Conservation (phyloP, 495 filamentous ascomycete species). For the Cladorrhinum samala region DNA sequence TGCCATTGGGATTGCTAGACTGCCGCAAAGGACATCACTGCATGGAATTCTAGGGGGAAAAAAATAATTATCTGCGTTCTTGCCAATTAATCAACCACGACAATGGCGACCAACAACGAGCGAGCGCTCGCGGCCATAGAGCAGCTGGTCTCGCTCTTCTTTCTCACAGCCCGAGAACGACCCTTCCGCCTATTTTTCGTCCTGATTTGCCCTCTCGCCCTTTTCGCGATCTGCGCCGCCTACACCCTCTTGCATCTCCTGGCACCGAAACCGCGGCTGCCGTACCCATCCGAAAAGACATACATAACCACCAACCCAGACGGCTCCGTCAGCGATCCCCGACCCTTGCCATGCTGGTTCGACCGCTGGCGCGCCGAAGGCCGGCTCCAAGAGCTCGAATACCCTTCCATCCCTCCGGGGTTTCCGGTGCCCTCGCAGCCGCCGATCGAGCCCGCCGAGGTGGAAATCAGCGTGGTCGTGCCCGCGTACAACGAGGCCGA, state of each 20-base stretch:
- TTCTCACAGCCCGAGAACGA: conserved; percentile 19
- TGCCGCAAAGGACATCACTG: too few species aligned
- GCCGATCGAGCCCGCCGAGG: conserved; percentile 40
- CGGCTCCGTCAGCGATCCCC: conserved; percentile 52
- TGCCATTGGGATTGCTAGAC: neutral
- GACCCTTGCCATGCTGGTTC: conserved; percentile 76
- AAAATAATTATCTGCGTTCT: too few species aligned
- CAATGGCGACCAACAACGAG: conserved; percentile 9
- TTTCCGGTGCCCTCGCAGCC: conserved; percentile 31
- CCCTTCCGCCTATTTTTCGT: conserved; percentile 28
- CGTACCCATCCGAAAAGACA: conserved; percentile 74
- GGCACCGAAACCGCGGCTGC: conserved; percentile 72
- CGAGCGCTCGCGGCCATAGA: conserved; percentile 11
- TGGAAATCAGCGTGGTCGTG: conserved; percentile 75
- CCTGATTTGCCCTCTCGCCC: conserved; percentile 18
- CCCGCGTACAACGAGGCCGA: conserved; percentile 93
- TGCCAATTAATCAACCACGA: too few species aligned
- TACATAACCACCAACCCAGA: conserved; percentile 68
- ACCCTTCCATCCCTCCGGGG: conserved; percentile 28
- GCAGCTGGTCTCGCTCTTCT: conserved; percentile 25
- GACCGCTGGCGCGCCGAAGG: conserved; percentile 58
- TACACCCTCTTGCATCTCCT: conserved; percentile 65
- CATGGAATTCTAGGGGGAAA: too few species aligned
- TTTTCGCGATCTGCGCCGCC: conserved; percentile 32
- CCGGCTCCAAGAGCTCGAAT: conserved; percentile 30